Conservation (phyloP, 805 yeast species). For the Starmerella stigmatis region DNA sequence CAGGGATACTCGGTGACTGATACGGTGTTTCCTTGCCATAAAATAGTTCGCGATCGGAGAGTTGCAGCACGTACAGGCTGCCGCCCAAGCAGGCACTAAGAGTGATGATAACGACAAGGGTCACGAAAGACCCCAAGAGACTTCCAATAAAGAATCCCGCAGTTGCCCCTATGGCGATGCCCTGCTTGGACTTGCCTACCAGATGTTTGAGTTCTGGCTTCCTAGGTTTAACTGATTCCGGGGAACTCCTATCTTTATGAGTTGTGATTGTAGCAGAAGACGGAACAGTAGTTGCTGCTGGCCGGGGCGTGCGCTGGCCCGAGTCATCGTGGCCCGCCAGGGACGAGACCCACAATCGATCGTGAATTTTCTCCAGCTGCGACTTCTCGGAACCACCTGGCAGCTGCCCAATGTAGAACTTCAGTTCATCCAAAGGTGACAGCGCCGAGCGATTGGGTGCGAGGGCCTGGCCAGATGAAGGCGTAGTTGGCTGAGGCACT, state of each 20-base stretch:
- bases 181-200: not conserved
- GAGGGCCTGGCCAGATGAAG: too few species aligned
- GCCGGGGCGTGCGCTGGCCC: conserved; percentile 1
- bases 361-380: not conserved
- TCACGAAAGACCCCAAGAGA: not conserved
- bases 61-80: not conserved
- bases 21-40: too few species aligned
- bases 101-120: not conserved
- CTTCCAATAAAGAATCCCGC: not conserved
- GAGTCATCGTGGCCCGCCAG: not conserved
- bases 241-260: not conserved
- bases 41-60: too few species aligned
- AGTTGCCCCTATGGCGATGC: not conserved
- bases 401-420: not conserved
- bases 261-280: not conserved
- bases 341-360: not conserved
- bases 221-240: not conserved
- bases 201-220: not conserved
- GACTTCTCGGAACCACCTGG: not conserved
- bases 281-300: conserved; percentile 1
- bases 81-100: not conserved
- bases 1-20: too few species aligned
- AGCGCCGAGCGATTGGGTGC: not conserved
- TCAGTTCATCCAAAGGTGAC: not conserved
- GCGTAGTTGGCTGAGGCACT: too few species aligned